Percentiles rank a stretch among this genome's conserved stretches.
phyloP scores from a whole-genome alignment of 148 eudicot genomes.

The Pharnaceum exiguum region DNA sequence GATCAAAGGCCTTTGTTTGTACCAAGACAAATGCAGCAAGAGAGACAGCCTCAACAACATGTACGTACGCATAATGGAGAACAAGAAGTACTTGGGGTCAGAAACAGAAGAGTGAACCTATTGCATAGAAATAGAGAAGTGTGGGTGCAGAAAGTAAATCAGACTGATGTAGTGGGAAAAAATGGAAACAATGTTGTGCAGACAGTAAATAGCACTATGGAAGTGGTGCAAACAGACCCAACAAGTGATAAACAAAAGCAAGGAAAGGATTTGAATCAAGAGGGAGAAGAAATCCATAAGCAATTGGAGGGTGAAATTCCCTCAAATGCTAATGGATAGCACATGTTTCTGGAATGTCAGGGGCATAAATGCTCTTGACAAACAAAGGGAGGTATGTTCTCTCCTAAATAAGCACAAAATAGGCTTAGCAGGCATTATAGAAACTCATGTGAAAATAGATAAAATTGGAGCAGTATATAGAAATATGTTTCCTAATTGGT shows the following conservation, averaged over 20 bases:
- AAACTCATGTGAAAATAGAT: neutral
- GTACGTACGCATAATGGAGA: neutral
- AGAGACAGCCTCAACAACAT: neutral
- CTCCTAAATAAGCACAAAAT: neutral
- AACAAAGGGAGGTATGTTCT: neutral
- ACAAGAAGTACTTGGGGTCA: neutral
- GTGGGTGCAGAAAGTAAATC: too few relatives aligned
- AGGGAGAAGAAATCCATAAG: neutral
- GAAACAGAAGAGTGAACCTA: too few relatives aligned
- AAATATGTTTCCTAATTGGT: too few relatives aligned
- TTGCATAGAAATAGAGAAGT: too few relatives aligned
- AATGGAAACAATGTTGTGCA: too few relatives aligned
- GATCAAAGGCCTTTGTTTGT: too few relatives aligned
- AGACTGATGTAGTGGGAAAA: too few relatives aligned
- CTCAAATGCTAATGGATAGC: neutral
- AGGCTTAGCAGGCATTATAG: neutral
- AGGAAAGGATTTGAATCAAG: too few relatives aligned
- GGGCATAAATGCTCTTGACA: neutral
- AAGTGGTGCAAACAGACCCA: too few relatives aligned
- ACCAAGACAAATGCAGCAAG: neutral
- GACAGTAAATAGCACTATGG: too few relatives aligned
- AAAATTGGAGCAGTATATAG: too few relatives aligned
- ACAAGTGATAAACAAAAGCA: neutral
- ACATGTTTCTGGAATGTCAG: neutral
- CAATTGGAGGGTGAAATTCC: neutral